Conservation (phyloP, 2,329 filamentous ascomycete genomes). For the Phialophora verrucosa region DNA sequence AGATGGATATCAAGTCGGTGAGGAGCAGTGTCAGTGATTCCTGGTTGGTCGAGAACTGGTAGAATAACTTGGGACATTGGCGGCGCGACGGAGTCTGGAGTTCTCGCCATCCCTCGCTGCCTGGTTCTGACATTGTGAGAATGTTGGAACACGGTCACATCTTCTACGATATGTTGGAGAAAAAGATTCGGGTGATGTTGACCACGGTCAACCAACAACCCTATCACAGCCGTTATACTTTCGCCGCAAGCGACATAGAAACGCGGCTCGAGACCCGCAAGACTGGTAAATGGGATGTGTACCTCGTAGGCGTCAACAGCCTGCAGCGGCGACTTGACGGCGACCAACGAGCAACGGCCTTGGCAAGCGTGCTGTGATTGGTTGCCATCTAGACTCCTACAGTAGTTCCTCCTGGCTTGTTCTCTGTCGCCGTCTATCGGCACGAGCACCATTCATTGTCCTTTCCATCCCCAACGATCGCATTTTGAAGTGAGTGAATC, state of each 20-base stretch:
- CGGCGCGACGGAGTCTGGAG: conserved; percentile 41
- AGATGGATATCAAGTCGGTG: conserved; percentile 65
- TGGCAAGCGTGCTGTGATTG: background rate
- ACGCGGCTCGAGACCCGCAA: background rate
- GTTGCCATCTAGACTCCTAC: background rate
- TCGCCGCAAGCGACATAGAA: background rate
- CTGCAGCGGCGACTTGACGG: background rate
- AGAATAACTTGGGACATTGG: conserved; percentile 47
- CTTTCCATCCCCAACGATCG: background rate
- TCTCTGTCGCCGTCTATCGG: background rate
- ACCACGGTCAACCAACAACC: background rate
- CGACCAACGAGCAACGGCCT: background rate
- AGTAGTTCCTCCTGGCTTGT: background rate
- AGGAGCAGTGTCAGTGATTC: conserved; percentile 59
- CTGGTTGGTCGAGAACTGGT: conserved; percentile 44
- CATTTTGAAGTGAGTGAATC: background rate
- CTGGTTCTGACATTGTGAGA: conserved; percentile 41
- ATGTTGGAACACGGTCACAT: background rate
- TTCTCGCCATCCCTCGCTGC: conserved; percentile 44
- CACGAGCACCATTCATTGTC: background rate
- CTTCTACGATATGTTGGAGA: background rate
- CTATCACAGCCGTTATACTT: background rate
- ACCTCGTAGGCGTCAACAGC: background rate
- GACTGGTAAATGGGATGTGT: background rate
- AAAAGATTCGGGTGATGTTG: background rate